phyloP scores from a whole-genome alignment of 1,284 basidiomycete species.

The Ceratobasidium theobromae region DNA sequence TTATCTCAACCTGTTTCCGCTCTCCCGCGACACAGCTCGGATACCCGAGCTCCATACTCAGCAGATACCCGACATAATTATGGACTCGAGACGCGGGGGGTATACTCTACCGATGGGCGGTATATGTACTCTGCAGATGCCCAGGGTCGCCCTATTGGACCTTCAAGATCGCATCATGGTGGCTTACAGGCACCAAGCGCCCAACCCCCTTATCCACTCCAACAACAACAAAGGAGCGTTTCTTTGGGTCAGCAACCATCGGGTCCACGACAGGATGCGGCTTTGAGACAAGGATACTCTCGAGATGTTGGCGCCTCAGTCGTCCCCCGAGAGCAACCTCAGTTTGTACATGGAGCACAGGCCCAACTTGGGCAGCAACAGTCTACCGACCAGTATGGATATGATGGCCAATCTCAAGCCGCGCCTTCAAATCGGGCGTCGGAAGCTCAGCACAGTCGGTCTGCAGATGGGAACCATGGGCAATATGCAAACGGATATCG shows the following conservation, averaged over 20 bases:
- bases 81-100: not conserved
- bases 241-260: not conserved
- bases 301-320: not conserved
- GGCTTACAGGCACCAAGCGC: not conserved
- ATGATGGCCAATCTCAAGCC: not conserved
- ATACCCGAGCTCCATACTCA: constrained; percentile 10
- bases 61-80: not conserved
- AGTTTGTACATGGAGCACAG: not conserved
- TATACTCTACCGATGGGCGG: not conserved
- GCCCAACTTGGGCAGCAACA: not conserved
- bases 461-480: not conserved
- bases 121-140: not conserved
- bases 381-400: not conserved
- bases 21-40: constrained; percentile 15
- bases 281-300: not conserved
- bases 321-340: not conserved
- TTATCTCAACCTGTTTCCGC: constrained; percentile 25
- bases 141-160: not conserved
- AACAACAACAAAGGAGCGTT: not conserved
- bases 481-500: not conserved
- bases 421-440: not conserved
- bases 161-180: not conserved
- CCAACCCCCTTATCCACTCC: not conserved
- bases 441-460: not conserved
- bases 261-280: not conserved